Base-by-base conservation (phyloP, 2,329 filamentous ascomycete genomes). In the Mariannaea elegans region DNA sequence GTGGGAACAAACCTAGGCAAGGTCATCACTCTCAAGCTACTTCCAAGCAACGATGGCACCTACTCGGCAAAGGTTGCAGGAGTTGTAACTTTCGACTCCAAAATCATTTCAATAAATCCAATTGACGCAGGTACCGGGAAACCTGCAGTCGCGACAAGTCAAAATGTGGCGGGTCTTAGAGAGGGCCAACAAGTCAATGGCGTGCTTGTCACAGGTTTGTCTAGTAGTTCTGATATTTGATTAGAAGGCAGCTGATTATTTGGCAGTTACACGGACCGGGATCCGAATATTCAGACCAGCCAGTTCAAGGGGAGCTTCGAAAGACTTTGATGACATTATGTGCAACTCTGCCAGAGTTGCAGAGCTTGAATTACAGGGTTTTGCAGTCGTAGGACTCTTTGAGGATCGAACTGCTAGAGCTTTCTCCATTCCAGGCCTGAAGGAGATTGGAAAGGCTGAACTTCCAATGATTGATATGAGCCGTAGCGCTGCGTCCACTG, bases 251-350 rank as follows among this genome's bases (percentile, higher is more conserved):
- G 29, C 74, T 78, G 64, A 80, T 55, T 49, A n/a, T 34, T 31
- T 3, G 2, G 67, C 67, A 94, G 75, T 84, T 1, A 86, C 84
- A 1, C 81, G 84, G 74, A 92, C 89, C 2, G 92, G 93, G 68
- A 90, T 89, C n/a, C 88, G 94, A 56, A 88, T 99, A 47, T 97
- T 97, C 81, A 92, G 89, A 65, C 94, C 95, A 0, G 89, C 93
- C 3, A 87, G 86, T 1, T 84, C 89, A 18, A 98, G 97, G 77
- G 95, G 94, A n/a, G 94, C 94, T 0, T 92, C 93, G 55, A 97
- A 95, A 69, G 88, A 89, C 1, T 98, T 95, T 77, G 93, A 97
- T 69, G 88, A 92, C 66, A 87, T 81, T 59, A 80, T 97, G 38
- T 98, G 94, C 73, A 90, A 97, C 69, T 84, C 91, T 1, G 94